Evolutionary conservation across 2,329 filamentous ascomycete species (phyloP), one percentile per base, ranked within the genome.

Genomic region (Penicillium corylophilum): DNA sequence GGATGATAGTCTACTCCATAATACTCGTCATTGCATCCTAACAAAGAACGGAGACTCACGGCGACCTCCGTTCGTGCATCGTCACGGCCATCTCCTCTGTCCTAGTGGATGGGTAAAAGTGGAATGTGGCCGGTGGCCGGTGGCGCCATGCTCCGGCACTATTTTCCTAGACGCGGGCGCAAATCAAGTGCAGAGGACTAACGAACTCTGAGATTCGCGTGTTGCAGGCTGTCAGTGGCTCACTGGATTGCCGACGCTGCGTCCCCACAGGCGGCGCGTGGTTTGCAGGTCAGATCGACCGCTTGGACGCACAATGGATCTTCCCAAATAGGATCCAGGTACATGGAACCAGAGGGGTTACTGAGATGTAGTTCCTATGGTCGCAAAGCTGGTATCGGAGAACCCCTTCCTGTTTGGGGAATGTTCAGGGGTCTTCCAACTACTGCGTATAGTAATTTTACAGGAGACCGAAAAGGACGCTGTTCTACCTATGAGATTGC

Each of bases 401-500:
- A 4, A 16, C 5, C 16, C 10, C 4, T 18, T 10, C 35, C 33
- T 18, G n/a, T 3, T 36, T 36, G 16, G 33, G 33, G 18, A 18
- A 33, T 5, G 31, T 38, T 2, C 16, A 22, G 35, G 18, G 9
- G 18, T 18, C n/a, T 36, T 4, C 16, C 3, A 16, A 1, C 8
- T 36, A n/a, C n/a, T n/a, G n/a, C n/a, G n/a, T n/a, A n/a, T 28
- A 10, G 26, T 28, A 28, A 28, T 10, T 2, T 28, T 28, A 28
- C 26, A 8, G 9, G 12, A 28, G 8, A 28, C 26, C 26, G 7
- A 28, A n/a, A n/a, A n/a, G n/a, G n/a, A n/a, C n/a, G 26, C 7
- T 24, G 7, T 8, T 28, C 26, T 28, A 28, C 26, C 26, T 28
- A 40, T 40, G 46, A 56, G 44, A 55, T 56, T 53, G 41, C 44